phyloP scores from a whole-genome alignment of 352 stramenopile species.

The Phytophthora megakarya region DNA sequence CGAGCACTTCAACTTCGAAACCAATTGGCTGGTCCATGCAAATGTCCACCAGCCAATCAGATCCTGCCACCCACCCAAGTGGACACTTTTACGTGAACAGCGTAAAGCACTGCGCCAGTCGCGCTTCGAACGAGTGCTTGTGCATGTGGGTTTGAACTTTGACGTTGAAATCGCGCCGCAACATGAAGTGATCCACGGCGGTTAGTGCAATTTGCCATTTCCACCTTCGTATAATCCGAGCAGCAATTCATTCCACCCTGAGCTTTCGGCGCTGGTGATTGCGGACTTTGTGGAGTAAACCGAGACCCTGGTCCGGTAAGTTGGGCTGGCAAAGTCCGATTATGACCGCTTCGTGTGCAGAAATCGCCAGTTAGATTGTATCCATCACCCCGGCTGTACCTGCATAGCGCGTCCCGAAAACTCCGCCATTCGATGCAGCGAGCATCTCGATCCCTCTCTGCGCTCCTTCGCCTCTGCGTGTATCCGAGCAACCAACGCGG shows the following conservation, averaged over 20 bases:
- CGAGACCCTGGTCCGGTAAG: too few species aligned
- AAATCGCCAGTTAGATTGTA: constrained; percentile 37
- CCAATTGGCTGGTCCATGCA: constrained; percentile 13
- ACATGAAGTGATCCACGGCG: not conserved
- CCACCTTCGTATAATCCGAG: not conserved
- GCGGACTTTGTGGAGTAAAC: too few species aligned
- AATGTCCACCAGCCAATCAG: constrained; percentile 23
- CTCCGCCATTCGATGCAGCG: constrained; percentile 5
- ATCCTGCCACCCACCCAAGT: constrained; percentile 20
- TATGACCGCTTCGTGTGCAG: constrained; percentile 25
- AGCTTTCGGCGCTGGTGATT: too few species aligned
- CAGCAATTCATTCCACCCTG: not conserved
- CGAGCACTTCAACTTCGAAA: constrained; percentile 26
- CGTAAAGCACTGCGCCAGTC: constrained; percentile 9
- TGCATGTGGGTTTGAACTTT: constrained; percentile 12
- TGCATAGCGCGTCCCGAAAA: constrained; percentile 26
- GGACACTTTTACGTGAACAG: constrained; percentile 9
- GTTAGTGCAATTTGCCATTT: not conserved
- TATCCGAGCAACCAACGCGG: not conserved
- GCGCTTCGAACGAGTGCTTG: too few species aligned
- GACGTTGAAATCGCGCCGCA: constrained; percentile 20
- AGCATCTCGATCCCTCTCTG: constrained; percentile 16
- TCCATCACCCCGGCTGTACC: constrained; percentile 33
- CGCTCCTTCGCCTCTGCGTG: constrained; percentile 1
- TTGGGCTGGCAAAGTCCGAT: too few species aligned